A percentile compares a stretch with the other conserved stretches of the same genome.
These are phyloP conservation scores for Sapria himalayana DNA, from an alignment of 345 rosid genomes.

Conservation along the genomic window DNA sequence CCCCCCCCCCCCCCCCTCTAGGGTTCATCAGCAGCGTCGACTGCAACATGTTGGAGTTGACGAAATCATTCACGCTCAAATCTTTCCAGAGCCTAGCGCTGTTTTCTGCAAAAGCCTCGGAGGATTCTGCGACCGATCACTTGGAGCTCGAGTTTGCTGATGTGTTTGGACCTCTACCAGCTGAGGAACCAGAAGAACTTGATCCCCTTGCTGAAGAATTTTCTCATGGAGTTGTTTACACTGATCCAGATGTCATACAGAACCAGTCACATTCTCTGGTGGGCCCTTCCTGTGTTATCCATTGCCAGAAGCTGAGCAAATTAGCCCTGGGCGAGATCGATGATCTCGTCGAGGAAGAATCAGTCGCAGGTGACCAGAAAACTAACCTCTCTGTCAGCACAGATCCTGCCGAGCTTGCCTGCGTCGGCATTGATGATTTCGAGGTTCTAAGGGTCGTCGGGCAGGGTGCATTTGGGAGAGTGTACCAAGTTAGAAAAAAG, in stretches of 20 bases:
- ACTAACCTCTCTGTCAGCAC: conserved; percentile 10
- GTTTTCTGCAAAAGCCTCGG: conserved; percentile 20
- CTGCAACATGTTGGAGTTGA: conserved; percentile 30
- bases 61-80: conserved; percentile 12
- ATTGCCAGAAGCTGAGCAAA: conserved; percentile 42
- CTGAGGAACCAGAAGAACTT: conserved; percentile 16
- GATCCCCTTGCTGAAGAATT: conserved; percentile 10
- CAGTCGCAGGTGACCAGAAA: conserved; percentile 14
- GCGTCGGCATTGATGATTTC: conserved; percentile 65
- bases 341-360: conserved; percentile 27
- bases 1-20: not conserved
- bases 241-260: conserved; percentile 49
- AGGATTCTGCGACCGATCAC: conserved; percentile 20
- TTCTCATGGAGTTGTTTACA: conserved; percentile 24
- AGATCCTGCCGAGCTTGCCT: conserved; percentile 8
- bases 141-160: conserved; percentile 55
- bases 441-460: conserved; percentile 82
- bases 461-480: conserved; percentile 92
- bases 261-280: conserved; percentile 77
- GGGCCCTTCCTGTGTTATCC: conserved; percentile 49
- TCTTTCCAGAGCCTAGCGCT: conserved; percentile 17
- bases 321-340: conserved; percentile 28
- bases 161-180: conserved; percentile 47
- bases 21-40: conserved; percentile 8
- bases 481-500: conserved; percentile 69